Conservation (phyloP, 371 early-diverging fungal species). For the Fennellomyces sp. region DNA sequence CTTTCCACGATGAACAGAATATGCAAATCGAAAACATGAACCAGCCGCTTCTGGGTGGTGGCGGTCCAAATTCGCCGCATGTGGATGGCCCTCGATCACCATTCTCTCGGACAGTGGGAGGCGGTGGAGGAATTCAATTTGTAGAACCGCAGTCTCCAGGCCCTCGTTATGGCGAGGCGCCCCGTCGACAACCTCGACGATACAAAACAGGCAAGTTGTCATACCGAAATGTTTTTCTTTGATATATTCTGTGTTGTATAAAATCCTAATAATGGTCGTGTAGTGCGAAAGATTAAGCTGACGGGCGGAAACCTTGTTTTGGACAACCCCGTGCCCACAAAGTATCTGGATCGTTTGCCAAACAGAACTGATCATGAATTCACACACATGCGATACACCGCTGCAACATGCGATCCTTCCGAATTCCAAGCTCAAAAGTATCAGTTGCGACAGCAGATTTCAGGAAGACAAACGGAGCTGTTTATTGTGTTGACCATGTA, state of each 20-base stretch:
- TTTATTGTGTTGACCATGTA: conserved; percentile 90
- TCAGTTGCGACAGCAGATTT: conserved; percentile 79
- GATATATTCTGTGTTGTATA: not conserved
- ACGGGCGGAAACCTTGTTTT: conserved; percentile 78
- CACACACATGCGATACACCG: conserved; percentile 87
- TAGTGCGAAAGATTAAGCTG: conserved; percentile 61
- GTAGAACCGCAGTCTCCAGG: conserved; percentile 21
- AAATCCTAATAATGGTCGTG: not conserved
- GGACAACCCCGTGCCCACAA: conserved; percentile 76
- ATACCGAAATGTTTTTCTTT: too few relatives aligned
- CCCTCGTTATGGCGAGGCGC: conserved; percentile 55
- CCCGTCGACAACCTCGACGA: conserved; percentile 58
- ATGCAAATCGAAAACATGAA: conserved; percentile 10
- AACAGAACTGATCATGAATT: conserved; percentile 71
- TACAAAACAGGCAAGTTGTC: conserved; percentile 59
- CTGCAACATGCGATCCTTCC: conserved; percentile 85
- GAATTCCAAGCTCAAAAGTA: conserved; percentile 76
- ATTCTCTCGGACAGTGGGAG: conserved; percentile 16
- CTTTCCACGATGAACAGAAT: conserved; percentile 12
- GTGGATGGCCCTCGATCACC: conserved; percentile 8
- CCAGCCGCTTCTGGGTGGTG: conserved; percentile 24
- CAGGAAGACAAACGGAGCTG: conserved; percentile 81
- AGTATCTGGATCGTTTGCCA: conserved; percentile 60
- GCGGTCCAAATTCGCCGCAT: conserved; percentile 10
- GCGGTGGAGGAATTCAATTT: conserved; percentile 20